Percentiles rank a stretch among this genome's conserved stretches.
These are phyloP conservation scores for Verticillium longisporum DNA, from an alignment of 2,329 filamentous ascomycete genomes.

Conservation along the genomic window DNA sequence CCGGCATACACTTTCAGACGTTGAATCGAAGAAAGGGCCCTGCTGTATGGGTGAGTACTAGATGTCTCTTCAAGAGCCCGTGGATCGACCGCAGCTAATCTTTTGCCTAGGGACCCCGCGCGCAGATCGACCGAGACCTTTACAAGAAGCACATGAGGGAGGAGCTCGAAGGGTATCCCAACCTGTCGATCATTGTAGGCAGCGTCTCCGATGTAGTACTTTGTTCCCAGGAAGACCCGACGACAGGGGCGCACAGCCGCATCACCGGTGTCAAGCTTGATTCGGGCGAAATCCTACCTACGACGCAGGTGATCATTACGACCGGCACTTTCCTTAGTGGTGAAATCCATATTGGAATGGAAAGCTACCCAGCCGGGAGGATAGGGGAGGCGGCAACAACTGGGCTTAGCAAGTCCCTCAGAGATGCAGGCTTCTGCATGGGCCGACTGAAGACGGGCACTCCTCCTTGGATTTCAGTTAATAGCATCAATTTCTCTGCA, in stretches of 20 bases:
- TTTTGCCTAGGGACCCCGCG: slow-evolving; percentile 62
- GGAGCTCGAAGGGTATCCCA: slow-evolving; percentile 71
- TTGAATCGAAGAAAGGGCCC: slow-evolving; percentile 87
- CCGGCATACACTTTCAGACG: slow-evolving; percentile 88
- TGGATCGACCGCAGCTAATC: background rate
- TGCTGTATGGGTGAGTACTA: slow-evolving; percentile 70
- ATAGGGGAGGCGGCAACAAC: slow-evolving; percentile 93
- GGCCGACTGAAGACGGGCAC: slow-evolving; percentile 94
- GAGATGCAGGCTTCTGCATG: slow-evolving; percentile 80
- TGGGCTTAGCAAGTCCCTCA: slow-evolving; percentile 83
- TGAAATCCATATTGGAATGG: slow-evolving; percentile 91
- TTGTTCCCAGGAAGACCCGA: slow-evolving; percentile 44
- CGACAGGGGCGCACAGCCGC: slow-evolving; percentile 34
- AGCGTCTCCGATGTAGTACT: slow-evolving; percentile 90
- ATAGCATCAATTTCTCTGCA: slow-evolving; percentile 70
- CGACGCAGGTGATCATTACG: slow-evolving; percentile 82
- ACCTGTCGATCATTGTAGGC: slow-evolving; percentile 73
- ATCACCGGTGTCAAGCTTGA: slow-evolving; percentile 80
- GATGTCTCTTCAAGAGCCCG: background rate
- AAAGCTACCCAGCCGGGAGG: slow-evolving; percentile 77
- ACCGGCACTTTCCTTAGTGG: slow-evolving; percentile 93
- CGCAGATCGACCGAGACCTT: slow-evolving; percentile 86
- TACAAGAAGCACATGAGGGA: slow-evolving; percentile 90
- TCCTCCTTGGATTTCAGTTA: slow-evolving; percentile 75
- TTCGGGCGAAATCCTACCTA: slow-evolving; percentile 75